Conservation (phyloP, 129 eudicot genomes). For the Gnaphalium uliginosum region DNA sequence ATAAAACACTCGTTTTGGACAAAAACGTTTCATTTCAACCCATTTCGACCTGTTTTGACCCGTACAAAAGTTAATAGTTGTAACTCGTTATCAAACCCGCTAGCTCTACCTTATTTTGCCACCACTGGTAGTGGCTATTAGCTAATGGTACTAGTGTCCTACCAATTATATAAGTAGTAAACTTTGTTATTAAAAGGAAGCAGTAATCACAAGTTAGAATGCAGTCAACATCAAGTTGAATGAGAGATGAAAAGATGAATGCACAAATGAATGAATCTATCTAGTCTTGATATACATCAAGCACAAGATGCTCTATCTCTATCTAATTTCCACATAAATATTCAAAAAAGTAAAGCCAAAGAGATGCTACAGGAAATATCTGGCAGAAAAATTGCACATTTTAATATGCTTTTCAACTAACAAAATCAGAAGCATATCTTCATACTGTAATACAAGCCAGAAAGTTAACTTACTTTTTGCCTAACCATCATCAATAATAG, state of each 20-base stretch:
- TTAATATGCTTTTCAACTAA: constrained; percentile 19
- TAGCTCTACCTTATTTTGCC: background rate
- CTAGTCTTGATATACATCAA: constrained; percentile 20
- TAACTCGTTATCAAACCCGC: background rate
- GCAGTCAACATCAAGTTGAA: constrained; percentile 11
- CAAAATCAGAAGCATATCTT: constrained; percentile 2
- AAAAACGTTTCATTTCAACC: background rate
- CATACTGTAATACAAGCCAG: background rate
- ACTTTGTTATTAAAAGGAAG: background rate
- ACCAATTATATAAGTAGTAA: constrained; percentile 2
- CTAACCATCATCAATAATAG: constrained; percentile 22
- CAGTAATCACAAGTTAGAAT: constrained; percentile 8
- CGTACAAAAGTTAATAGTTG: background rate
- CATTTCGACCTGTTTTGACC: background rate
- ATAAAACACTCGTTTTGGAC: too few relatives aligned
- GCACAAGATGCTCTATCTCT: constrained; percentile 32
- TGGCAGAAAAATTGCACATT: background rate
- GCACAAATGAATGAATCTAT: constrained; percentile 30
- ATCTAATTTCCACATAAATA: constrained; percentile 24
- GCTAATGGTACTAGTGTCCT: background rate
- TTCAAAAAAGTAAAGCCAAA: constrained; percentile 8
- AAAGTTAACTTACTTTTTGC: constrained; percentile 22
- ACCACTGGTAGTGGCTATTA: background rate
- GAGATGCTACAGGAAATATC: constrained; percentile 3
- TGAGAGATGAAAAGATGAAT: constrained; percentile 10